Percentiles rank a stretch among this genome's conserved stretches.
Conservation (phyloP, 768 basidiomycete genomes). For the Lactifluus subvellereus region DNA sequence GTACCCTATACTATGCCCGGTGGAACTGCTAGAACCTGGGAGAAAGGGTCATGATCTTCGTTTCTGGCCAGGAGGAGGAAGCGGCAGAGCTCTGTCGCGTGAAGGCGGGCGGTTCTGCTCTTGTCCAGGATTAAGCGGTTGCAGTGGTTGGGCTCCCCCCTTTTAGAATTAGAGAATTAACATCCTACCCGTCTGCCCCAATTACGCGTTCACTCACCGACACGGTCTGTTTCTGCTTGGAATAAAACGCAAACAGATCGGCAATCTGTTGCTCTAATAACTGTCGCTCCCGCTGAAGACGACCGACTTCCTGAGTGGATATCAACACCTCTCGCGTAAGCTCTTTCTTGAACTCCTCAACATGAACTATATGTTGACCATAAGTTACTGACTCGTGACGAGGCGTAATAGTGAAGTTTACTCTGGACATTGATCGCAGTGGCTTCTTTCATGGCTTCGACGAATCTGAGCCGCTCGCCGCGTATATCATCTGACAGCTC, state of each 20-base stretch:
- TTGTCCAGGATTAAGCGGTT: slow-evolving; percentile 8
- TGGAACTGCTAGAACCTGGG: neutral
- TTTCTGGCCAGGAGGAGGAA: slow-evolving; percentile 13
- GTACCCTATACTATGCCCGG: neutral
- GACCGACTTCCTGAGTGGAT: slow-evolving; percentile 69
- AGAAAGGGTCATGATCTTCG: neutral
- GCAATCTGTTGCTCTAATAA: slow-evolving; percentile 63
- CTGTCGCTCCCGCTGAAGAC: slow-evolving; percentile 60
- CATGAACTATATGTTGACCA: slow-evolving; percentile 49
- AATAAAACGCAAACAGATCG: slow-evolving; percentile 66
- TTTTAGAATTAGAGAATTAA: neutral
- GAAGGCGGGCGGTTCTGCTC: slow-evolving; percentile 7
- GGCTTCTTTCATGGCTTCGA: slow-evolving; percentile 94
- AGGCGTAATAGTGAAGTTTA: slow-evolving; percentile 28
- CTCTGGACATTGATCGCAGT: slow-evolving; percentile 83
- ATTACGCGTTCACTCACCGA: slow-evolving; percentile 4
- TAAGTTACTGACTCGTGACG: slow-evolving; percentile 5
- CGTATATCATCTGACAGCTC: slow-evolving; percentile 81
- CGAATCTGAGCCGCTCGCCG: slow-evolving; percentile 78
- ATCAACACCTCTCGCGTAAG: slow-evolving; percentile 66
- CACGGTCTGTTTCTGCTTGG: slow-evolving; percentile 50
- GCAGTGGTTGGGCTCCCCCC: neutral
- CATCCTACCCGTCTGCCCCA: neutral
- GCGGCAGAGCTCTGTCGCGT: slow-evolving; percentile 14
- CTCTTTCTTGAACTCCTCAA: slow-evolving; percentile 83